These are phyloP conservation scores for Penicillium polonicum DNA, from an alignment of 2,329 filamentous ascomycete species.

Conservation along the genomic window DNA sequence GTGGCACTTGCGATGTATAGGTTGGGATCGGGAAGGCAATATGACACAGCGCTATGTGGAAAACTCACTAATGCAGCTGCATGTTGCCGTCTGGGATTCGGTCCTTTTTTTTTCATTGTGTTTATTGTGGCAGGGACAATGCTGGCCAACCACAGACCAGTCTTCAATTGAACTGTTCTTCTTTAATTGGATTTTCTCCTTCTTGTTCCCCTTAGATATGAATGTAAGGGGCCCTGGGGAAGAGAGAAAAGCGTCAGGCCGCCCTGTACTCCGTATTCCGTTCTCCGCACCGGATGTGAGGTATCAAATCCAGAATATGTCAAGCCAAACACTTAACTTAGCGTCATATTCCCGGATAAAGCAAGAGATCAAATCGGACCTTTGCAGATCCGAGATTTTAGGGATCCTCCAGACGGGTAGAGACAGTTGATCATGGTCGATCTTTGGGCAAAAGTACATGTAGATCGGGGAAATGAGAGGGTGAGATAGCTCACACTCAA, in stretches of 20 bases:
- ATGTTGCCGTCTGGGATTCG: not conserved
- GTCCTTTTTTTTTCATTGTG: not conserved
- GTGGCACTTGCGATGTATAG: not conserved
- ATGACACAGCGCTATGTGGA: conserved; percentile 3
- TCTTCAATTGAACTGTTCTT: not conserved
- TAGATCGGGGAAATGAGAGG: conserved; percentile 6
- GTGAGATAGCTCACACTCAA: conserved; percentile 1
- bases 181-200: not conserved
- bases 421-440: conserved; percentile 6
- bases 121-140: conserved; percentile 2
- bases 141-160: not conserved
- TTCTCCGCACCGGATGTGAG: conserved; percentile 19
- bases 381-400: not conserved
- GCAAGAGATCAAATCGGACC: not conserved
- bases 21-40: not conserved
- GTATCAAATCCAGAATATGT: conserved; percentile 12
- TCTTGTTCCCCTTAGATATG: not conserved
- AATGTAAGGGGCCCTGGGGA: not conserved
- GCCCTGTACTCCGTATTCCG: not conserved
- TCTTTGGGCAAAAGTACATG: not conserved
- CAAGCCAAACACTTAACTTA: not conserved
- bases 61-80: not conserved
- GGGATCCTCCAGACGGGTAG: conserved; percentile 19
- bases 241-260: not conserved
- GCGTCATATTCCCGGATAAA: not conserved